Evolutionary conservation across 768 basidiomycete species (phyloP).

Genomic region (Favolaschia claudopus): DNA sequence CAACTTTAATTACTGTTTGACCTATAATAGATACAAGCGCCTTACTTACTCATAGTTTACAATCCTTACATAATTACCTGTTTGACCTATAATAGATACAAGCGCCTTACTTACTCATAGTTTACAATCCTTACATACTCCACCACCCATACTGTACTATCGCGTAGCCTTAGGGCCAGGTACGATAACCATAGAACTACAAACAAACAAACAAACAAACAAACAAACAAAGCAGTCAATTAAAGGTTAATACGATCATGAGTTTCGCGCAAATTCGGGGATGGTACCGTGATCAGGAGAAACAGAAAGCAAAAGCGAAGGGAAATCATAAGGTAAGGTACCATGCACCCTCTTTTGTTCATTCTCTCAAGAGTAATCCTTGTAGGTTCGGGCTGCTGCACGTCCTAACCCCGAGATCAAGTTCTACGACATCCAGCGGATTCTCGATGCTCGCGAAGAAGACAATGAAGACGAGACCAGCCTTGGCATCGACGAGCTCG

Average conservation of each 20-base stretch:
- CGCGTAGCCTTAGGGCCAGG: no score
- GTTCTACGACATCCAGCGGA: slow-evolving; percentile 32
- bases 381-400: slow-evolving; percentile 24
- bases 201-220: no score
- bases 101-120: no score
- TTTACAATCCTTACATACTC: no score
- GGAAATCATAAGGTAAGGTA: not conserved
- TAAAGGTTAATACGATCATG: slow-evolving; percentile 33
- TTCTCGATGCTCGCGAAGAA: slow-evolving; percentile 28
- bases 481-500: not conserved
- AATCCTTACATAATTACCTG: no score
- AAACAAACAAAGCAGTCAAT: no score
- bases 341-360: not conserved
- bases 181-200: no score
- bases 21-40: no score
- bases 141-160: no score
- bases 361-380: not conserved
- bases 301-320: not conserved
- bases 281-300: slow-evolving; percentile 22
- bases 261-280: slow-evolving; percentile 32
- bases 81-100: no score
- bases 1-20: no score
- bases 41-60: no score
- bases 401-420: slow-evolving; percentile 31
- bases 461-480: slow-evolving; percentile 7